Evolutionary conservation across 1,139 yeast species (phyloP).

Genomic region (Scheffersomyces stambukii): DNA sequence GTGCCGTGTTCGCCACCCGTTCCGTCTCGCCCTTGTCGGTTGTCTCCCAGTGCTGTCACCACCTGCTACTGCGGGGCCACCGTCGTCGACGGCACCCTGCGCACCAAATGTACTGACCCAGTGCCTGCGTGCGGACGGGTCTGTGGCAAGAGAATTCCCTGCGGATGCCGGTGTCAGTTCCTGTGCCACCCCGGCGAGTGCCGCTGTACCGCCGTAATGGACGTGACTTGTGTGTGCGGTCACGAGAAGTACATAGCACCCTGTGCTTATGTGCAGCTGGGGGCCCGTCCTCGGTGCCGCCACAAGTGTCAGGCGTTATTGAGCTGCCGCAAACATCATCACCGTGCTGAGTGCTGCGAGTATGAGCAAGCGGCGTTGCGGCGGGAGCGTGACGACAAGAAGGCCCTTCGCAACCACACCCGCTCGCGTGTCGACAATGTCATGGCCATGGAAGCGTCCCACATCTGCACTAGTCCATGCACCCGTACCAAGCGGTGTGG

Average conservation of each 20-base stretch:
- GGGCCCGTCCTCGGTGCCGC: constrained; percentile 58
- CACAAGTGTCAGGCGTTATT: constrained; percentile 72
- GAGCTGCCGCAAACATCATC: constrained; percentile 80
- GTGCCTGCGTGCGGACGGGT: constrained; percentile 66
- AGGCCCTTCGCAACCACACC: constrained; percentile 41
- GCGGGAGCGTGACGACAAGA: constrained; percentile 57
- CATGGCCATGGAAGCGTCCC: constrained; percentile 68
- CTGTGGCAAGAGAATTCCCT: constrained; percentile 60
- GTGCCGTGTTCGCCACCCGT: constrained; percentile 61
- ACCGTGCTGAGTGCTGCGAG: constrained; percentile 65
- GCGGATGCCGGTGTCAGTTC: constrained; percentile 71
- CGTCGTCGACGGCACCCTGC: constrained; percentile 16
- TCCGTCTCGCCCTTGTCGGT: constrained; percentile 47
- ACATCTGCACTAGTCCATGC: constrained; percentile 72
- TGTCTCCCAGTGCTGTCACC: constrained; percentile 52
- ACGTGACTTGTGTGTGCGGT: constrained; percentile 52
- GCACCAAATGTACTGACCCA: constrained; percentile 68
- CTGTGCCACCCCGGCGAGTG: constrained; percentile 79
- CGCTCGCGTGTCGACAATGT: constrained; percentile 41
- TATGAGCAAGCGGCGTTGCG: constrained; percentile 59
- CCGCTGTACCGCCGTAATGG: constrained; percentile 50
- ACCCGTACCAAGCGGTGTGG: constrained; percentile 68
- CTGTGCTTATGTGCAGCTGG: constrained; percentile 52
- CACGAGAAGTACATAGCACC: constrained; percentile 53
- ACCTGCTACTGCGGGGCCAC: constrained; percentile 78